phyloP scores from a whole-genome alignment of 805 yeast genomes.

The Saturnispora ahearnii region DNA sequence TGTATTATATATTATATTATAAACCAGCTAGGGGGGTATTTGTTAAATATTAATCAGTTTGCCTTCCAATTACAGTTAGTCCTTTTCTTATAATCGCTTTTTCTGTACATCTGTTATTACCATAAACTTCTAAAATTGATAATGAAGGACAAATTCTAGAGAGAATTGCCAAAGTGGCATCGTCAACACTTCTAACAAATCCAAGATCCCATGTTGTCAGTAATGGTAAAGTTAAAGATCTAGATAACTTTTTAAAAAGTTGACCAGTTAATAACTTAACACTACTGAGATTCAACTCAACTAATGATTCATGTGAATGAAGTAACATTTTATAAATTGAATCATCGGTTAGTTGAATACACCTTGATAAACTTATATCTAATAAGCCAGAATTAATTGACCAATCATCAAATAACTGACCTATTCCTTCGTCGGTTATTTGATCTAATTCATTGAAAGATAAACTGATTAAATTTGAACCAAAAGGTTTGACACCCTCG shows the following conservation, averaged over 20 bases:
- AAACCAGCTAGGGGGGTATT: not conserved
- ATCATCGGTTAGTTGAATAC: conserved; percentile 54
- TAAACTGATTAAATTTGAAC: conserved; percentile 46
- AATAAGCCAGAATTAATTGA: conserved; percentile 48
- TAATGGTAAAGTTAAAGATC: conserved; percentile 41
- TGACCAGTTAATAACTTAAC: conserved; percentile 45
- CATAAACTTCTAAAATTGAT: conserved; percentile 68
- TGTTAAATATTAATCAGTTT: conserved; percentile 40
- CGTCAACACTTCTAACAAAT: conserved; percentile 70
- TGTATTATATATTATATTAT: not conserved
- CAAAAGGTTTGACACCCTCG: conserved; percentile 52
- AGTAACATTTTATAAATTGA: conserved; percentile 50
- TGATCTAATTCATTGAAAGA: conserved; percentile 53
- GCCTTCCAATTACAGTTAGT: conserved; percentile 63
- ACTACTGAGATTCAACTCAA: conserved; percentile 67
- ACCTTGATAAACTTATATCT: conserved; percentile 53
- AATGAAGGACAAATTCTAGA: conserved; percentile 54
- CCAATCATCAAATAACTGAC: conserved; percentile 51
- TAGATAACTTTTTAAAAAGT: conserved; percentile 39
- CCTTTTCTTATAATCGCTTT: conserved; percentile 44
- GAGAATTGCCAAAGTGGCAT: conserved; percentile 50
- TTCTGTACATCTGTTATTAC: conserved; percentile 59
- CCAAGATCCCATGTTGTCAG: conserved; percentile 68
- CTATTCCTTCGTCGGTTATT: conserved; percentile 61
- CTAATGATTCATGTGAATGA: conserved; percentile 59